Evolutionary conservation across 768 basidiomycete genomes (phyloP).

Genomic region (Phylloporus scabripes): DNA sequence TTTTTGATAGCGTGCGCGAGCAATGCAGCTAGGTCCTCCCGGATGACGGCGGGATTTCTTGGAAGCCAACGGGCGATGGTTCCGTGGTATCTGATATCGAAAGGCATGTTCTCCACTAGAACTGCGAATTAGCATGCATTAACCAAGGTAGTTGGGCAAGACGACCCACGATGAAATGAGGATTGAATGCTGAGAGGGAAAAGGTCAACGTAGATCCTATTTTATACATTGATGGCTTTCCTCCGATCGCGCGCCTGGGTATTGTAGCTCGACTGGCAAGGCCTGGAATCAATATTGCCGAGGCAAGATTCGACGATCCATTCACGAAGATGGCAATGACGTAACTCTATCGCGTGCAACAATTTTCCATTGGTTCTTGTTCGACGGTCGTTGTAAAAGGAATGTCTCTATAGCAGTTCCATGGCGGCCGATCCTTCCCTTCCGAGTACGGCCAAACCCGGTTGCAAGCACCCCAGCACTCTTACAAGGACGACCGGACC

Average conservation of each 20-base stretch:
- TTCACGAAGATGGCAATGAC: background rate
- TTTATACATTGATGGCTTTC: constrained; percentile 1
- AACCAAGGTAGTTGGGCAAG: no score
- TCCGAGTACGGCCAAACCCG: background rate
- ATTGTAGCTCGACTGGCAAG: background rate
- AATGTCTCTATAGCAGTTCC: background rate
- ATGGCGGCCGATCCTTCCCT: background rate
- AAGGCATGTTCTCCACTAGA: constrained; percentile 9
- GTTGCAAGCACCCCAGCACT: background rate
- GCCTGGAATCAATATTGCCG: background rate
- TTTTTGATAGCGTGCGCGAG: constrained; percentile 21
- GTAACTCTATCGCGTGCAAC: background rate
- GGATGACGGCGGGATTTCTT: constrained; percentile 10
- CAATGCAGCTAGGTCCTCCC: constrained; percentile 19
- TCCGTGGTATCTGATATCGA: constrained; percentile 17
- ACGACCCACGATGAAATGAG: constrained; percentile 1
- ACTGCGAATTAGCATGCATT: background rate
- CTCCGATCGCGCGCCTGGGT: background rate
- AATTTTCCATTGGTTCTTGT: background rate
- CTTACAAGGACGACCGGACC: background rate
- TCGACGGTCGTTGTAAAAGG: background rate
- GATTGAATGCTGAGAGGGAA: background rate
- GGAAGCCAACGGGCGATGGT: constrained; percentile 20
- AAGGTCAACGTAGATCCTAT: background rate
- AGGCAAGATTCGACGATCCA: background rate